A percentile compares a stretch with the other conserved stretches of the same genome.
phyloP scores from a whole-genome alignment of 176 grass and related monocot species.

The Pontederia paniculata region DNA sequence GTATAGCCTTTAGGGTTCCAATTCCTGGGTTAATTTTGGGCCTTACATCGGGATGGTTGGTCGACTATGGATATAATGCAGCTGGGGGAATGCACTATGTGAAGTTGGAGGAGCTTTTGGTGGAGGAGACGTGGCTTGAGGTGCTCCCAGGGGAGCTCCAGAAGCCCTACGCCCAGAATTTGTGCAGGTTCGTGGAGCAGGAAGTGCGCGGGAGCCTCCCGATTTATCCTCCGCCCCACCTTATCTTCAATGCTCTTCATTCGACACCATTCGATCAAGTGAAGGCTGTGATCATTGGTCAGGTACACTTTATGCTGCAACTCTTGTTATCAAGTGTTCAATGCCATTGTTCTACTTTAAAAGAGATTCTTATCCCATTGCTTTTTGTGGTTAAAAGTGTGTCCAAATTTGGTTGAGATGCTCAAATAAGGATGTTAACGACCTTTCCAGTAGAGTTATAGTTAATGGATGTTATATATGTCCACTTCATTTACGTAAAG shows the following conservation, averaged over 20 bases:
- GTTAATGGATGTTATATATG: too few relatives aligned
- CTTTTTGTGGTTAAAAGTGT: not conserved
- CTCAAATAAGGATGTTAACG: too few relatives aligned
- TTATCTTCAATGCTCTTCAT: conserved; percentile 82
- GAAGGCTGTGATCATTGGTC: conserved; percentile 91
- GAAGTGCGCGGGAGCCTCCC: conserved; percentile 48
- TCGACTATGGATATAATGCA: conserved; percentile 6
- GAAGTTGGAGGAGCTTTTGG: conserved; percentile 83
- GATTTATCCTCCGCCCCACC: conserved; percentile 61
- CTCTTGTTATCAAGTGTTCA: not conserved
- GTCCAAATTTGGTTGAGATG: too few relatives aligned
- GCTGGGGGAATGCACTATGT: conserved; percentile 22
- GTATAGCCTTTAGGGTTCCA: conserved; percentile 13
- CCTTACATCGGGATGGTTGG: not conserved
- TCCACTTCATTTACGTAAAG: too few relatives aligned
- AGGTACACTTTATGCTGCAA: conserved; percentile 31
- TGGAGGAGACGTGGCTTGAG: conserved; percentile 69
- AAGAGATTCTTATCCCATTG: not conserved
- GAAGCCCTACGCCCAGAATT: conserved; percentile 67
- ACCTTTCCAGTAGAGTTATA: too few relatives aligned
- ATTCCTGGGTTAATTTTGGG: not conserved
- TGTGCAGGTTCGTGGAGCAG: conserved; percentile 60
- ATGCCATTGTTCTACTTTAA: not conserved
- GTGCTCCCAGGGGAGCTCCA: conserved; percentile 51
- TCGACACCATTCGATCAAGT: conserved; percentile 64